Base-by-base conservation (phyloP, 2,329 filamentous ascomycete genomes). In the Chalaropsis thielavioides region DNA sequence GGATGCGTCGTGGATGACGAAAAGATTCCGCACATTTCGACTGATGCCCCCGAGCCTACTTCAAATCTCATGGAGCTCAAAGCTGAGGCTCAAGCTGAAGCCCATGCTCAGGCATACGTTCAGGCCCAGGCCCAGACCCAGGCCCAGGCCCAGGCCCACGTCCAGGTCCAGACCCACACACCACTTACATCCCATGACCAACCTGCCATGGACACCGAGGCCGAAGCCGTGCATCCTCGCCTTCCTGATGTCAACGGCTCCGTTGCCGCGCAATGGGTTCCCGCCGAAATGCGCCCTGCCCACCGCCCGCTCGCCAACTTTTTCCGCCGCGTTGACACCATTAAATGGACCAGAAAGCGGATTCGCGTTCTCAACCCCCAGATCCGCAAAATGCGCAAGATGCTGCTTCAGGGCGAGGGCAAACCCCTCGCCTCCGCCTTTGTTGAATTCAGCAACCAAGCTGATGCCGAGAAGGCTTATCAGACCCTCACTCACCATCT, bases 281-380 rank as follows among this genome's bases (percentile, higher is more conserved):
- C 84, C 17, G 77, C 79, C 10, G 87, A 89, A 74, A 81, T 90
- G 70, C 83, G 91, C 54, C 91, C 91, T 1, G 85, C 87, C 1
- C 91, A 96, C 72, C 72, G 79, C 0, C 76, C 81, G 5, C 74
- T 94, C 24, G 83, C 82, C 17, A 79, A 89, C 59, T 82, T 92
- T 69, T 89, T 91, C 69, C 86, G 90, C 72, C 94, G 95, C 74
- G 92, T 96, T 17, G 94, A 99, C 75, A 94, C 91, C 0, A 96
- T 99, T 74, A 85, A 92, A 68, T 96, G 89, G 88, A 88, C 85
- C 68, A 88, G 94, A 62, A 78, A 80, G 1, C 71, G 75, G 3
- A 70, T 78, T 1, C 73, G 74, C 31, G 72, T 76, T 1, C 70
- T 78, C 15, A 77, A 76, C 59, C 67, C 71, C 0, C 72, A 75